phyloP scores from a whole-genome alignment of 177 flowering plant genomes.

The Vitis hybrid region DNA sequence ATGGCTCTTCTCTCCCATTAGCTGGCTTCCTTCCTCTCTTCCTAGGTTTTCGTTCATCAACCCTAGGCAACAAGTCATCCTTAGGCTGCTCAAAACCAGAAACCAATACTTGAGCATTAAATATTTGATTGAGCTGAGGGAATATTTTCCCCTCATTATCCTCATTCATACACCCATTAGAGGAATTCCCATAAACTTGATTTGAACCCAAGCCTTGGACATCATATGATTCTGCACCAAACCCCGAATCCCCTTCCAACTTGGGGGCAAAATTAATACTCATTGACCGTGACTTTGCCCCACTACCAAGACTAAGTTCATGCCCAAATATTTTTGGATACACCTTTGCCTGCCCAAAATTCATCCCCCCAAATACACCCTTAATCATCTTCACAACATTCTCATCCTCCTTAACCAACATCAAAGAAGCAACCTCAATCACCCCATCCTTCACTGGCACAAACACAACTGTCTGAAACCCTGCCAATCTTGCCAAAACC shows the following conservation, averaged over 20 bases:
- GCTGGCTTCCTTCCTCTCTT: constrained; percentile 90
- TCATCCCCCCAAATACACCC: constrained; percentile 39
- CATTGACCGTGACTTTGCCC: constrained; percentile 36
- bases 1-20: constrained; percentile 77
- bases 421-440: constrained; percentile 70
- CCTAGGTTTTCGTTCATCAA: constrained; percentile 64
- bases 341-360: constrained; percentile 26
- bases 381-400: constrained; percentile 41
- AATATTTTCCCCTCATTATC: constrained; percentile 41
- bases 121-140: constrained; percentile 38
- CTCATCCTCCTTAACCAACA: constrained; percentile 52
- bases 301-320: constrained; percentile 59
- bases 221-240: constrained; percentile 40
- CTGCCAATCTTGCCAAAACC: constrained; percentile 53
- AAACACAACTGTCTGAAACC: constrained; percentile 56
- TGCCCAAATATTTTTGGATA: constrained; percentile 73
- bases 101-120: constrained; percentile 23
- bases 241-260: constrained; percentile 60
- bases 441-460: constrained; percentile 78
- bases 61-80: constrained; percentile 29
- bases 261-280: constrained; percentile 65
- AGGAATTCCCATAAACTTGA: constrained; percentile 42
- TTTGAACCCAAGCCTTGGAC: constrained; percentile 28
- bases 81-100: constrained; percentile 33
- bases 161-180: constrained; percentile 49